Evolutionary conservation across 2,329 filamentous ascomycete genomes (phyloP).

Genomic region (Colletotrichum filicis): DNA sequence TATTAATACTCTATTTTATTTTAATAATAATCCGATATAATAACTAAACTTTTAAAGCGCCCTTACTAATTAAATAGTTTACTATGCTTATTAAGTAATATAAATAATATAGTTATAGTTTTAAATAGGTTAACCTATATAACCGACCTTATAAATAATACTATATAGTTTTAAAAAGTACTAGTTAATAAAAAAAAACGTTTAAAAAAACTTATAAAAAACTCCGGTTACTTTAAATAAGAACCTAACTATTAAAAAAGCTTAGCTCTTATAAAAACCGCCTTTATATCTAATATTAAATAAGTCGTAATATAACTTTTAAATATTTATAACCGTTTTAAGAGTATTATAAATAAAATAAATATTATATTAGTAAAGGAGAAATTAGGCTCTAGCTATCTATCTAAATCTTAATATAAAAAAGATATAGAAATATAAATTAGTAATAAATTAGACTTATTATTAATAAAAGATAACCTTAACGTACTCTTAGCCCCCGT

Average conservation of each 20-base stretch:
- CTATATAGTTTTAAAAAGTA: not conserved
- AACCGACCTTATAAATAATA: too few relatives aligned
- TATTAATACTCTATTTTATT: too few relatives aligned
- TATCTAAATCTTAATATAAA: not conserved
- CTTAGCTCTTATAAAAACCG: not conserved
- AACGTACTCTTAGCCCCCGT: not conserved
- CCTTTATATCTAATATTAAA: not conserved
- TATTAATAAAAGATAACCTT: not conserved
- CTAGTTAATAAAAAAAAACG: slow-evolving; percentile 52
- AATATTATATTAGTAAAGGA: not conserved
- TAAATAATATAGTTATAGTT: rapidly evolving
- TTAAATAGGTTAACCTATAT: rapidly evolving
- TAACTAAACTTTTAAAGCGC: too few relatives aligned
- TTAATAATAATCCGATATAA: too few relatives aligned
- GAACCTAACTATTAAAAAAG: not conserved
- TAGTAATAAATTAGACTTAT: not conserved
- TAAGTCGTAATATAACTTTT: not conserved
- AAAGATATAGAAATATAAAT: not conserved
- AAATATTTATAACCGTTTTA: not conserved
- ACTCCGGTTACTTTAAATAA: slow-evolving; percentile 1
- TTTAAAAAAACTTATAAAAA: slow-evolving; percentile 48
- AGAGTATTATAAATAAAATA: not conserved
- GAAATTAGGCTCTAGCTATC: not conserved
- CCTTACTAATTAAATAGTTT: too few relatives aligned
- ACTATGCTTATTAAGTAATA: too few relatives aligned